A percentile compares a stretch with the other conserved stretches of the same genome.
These are phyloP conservation scores for Psilocybe cubensis DNA, from an alignment of 768 basidiomycete species.

Conservation along the genomic window DNA sequence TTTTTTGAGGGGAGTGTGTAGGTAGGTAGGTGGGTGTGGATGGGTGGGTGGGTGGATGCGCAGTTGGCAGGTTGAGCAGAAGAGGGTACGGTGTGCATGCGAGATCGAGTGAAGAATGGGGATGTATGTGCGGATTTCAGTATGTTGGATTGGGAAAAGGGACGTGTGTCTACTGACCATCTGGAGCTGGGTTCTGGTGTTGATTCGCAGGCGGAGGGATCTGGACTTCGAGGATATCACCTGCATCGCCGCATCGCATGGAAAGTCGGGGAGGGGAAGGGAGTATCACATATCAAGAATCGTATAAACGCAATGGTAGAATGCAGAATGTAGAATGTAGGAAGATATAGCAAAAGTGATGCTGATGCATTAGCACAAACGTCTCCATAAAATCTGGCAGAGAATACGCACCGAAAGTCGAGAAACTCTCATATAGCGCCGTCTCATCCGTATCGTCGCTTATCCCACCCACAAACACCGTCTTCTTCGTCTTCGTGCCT, in stretches of 20 bases:
- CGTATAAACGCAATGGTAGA: too few species aligned
- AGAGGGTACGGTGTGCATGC: too few species aligned
- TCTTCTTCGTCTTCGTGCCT: constrained; percentile 84
- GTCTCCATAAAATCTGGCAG: too few species aligned
- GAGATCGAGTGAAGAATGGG: not conserved
- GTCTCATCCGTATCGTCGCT: constrained; percentile 84
- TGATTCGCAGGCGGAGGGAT: constrained; percentile 81
- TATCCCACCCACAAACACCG: constrained; percentile 83
- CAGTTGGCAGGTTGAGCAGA: not conserved
- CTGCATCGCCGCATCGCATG: constrained; percentile 44
- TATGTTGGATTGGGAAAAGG: not conserved
- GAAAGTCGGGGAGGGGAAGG: not conserved
- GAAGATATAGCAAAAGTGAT: too few species aligned
- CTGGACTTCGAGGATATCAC: constrained; percentile 92
- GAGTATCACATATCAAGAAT: too few species aligned
- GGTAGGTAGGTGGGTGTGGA: not conserved
- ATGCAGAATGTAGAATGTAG: too few species aligned
- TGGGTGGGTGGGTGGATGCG: not conserved
- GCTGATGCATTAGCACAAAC: too few species aligned
- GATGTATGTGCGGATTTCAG: not conserved
- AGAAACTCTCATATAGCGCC: constrained; percentile 77
- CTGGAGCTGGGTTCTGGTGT: constrained; percentile 44
- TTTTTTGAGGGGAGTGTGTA: not conserved
- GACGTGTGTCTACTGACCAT: constrained; percentile 40
- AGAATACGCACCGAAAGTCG: constrained; percentile 75